These are phyloP conservation scores for Arthrobotrys musiformis DNA, from an alignment of 2,329 filamentous ascomycete species.

Conservation along the genomic window DNA sequence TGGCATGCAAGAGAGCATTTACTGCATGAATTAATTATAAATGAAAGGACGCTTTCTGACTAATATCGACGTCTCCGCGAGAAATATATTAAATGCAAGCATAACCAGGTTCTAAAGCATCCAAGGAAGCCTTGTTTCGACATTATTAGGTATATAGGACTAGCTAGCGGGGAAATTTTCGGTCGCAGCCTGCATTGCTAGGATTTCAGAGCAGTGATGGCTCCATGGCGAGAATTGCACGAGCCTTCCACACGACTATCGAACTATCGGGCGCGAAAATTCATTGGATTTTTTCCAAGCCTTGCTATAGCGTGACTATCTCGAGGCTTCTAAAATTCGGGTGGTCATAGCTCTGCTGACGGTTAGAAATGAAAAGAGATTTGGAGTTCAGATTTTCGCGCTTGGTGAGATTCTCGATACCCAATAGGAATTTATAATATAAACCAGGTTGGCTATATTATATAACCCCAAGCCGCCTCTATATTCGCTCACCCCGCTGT, in stretches of 20 bases:
- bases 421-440: too few relatives aligned
- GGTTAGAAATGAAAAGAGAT: too few relatives aligned
- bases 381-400: too few relatives aligned
- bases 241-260: not conserved
- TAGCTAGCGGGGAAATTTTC: not conserved
- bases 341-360: too few relatives aligned
- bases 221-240: not conserved
- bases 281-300: not conserved
- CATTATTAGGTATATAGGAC: not conserved
- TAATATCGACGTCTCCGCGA: constrained; percentile 7
- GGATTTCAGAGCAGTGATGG: not conserved
- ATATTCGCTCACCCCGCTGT: too few relatives aligned
- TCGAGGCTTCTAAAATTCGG: not conserved
- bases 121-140: not conserved
- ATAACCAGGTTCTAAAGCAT: constrained; percentile 1
- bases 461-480: too few relatives aligned
- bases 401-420: too few relatives aligned
- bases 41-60: constrained; percentile 7
- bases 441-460: too few relatives aligned
- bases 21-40: too few relatives aligned
- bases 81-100: constrained; percentile 13
- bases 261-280: too few relatives aligned
- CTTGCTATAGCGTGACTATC: not conserved
- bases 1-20: too few relatives aligned
- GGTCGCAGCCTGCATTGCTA: not conserved